Percentiles rank a stretch among this genome's conserved stretches.
phyloP scores from a whole-genome alignment of 2,329 filamentous ascomycete species.

The Plenodomus lindquistii region DNA sequence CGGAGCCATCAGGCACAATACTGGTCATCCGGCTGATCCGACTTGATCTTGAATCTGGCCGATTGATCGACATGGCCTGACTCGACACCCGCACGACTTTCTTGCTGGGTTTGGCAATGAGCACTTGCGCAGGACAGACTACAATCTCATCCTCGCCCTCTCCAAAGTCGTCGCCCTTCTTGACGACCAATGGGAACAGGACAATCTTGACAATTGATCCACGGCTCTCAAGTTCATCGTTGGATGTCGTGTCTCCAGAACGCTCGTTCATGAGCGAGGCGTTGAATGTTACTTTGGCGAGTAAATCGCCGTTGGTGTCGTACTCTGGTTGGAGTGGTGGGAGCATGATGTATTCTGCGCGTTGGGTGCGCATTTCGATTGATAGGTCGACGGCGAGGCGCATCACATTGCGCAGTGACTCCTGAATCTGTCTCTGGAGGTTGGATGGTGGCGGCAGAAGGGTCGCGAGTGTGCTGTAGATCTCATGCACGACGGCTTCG shows the following conservation, averaged over 20 bases:
- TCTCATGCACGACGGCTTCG: slow-evolving; percentile 90
- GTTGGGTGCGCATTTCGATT: slow-evolving; percentile 95
- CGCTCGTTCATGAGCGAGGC: slow-evolving; percentile 93
- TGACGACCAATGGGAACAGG: slow-evolving; percentile 93
- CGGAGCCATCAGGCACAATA: slow-evolving; percentile 37
- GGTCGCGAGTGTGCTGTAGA: slow-evolving; percentile 80
- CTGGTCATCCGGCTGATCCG: slow-evolving; percentile 34
- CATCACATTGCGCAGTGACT: slow-evolving; percentile 85
- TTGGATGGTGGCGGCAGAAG: slow-evolving; percentile 86
- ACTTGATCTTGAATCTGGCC: slow-evolving; percentile 26
- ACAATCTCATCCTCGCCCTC: slow-evolving; percentile 93
- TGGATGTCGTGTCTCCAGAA: slow-evolving; percentile 69
- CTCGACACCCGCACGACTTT: slow-evolving; percentile 56
- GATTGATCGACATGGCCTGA: slow-evolving; percentile 54
- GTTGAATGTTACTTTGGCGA: slow-evolving; percentile 88
- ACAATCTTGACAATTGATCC: slow-evolving; percentile 85
- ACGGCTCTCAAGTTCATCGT: slow-evolving; percentile 78
- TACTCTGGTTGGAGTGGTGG: slow-evolving; percentile 94
- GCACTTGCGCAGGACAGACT: slow-evolving; percentile 91
- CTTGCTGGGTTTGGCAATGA: slow-evolving; percentile 63
- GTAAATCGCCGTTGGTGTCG: slow-evolving; percentile 87
- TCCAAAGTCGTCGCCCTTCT: slow-evolving; percentile 88
- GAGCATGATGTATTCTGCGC: slow-evolving; percentile 98
- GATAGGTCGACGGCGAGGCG: slow-evolving; percentile 86
- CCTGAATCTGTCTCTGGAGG: slow-evolving; percentile 77